Evolutionary conservation across 352 stramenopile genomes (phyloP), one percentile per base, ranked within the genome.

Genomic region (Phytophthora tubulina): DNA sequence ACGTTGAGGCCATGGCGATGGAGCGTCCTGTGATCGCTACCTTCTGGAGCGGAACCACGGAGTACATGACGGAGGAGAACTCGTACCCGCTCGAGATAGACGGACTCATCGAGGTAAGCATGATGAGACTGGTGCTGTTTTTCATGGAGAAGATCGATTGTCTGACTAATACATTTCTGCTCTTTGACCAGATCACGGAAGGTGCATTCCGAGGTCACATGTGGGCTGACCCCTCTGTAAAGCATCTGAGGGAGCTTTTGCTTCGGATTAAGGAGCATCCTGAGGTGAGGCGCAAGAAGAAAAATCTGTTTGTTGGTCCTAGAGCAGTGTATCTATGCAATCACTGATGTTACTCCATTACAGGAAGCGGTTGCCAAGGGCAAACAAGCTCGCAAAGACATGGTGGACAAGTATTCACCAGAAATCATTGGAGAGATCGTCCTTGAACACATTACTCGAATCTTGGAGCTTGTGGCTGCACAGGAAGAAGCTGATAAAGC

Each of bases 1-100:
- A 98, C 62, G 91, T 98, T 2, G 96, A 99, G 62, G 94, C 95
- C 7, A 98, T 99, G 96, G 81, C 91, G 3, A 98, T 97, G 89
- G 93, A 80, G 6, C 67, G 93, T 30, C 91, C 93, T 13, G 75
- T 98, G 4, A 95, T 98, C 36, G 91, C 93, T 14, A 98, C 93
- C 8, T 97, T 95, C 67, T 99, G 92, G 90, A 97, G 89, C 56
- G 95, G 95, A 10, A 90, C 88, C 1, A 96, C 89, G 4, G 90
- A 96, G 57, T 97, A 92, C 68, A 96, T 97, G 89, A 96, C 88
- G 2, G 68, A 92, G 17, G 76, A 86, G 14, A 97, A 97, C 68
- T 95, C 89, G 46, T 97, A 95, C 51, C 90, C 86, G 10, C 67
- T 97, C 14, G 57, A 77, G 3, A 93, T 96, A 61, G 81, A 96